Percentiles rank a stretch among this genome's conserved stretches.
phyloP scores from a whole-genome alignment of 805 yeast species.

The Candida jianshihensis region DNA sequence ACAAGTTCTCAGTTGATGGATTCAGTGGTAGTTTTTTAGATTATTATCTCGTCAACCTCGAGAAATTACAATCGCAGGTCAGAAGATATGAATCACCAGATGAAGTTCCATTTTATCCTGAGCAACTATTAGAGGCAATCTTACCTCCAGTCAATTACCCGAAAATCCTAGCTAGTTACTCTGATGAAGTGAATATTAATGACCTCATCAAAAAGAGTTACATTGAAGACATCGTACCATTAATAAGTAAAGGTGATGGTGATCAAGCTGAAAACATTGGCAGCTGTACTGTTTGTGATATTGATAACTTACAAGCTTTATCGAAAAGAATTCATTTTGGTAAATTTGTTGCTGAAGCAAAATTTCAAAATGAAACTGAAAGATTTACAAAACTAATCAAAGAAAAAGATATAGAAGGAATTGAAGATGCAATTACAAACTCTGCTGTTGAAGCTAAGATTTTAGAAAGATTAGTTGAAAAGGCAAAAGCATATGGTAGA shows the following conservation, averaged over 20 bases:
- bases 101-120: conserved; percentile 84
- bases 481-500: conserved; percentile 81
- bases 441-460: conserved; percentile 80
- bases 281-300: conserved; percentile 77
- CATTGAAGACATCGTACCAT: conserved; percentile 67
- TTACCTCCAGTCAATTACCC: conserved; percentile 81
- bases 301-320: conserved; percentile 79
- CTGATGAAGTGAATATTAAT: conserved; percentile 73
- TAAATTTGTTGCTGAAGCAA: conserved; percentile 94
- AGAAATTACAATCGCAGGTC: conserved; percentile 67
- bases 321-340: conserved; percentile 95
- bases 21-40: conserved; percentile 81
- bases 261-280: conserved; percentile 87
- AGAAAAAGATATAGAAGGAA: conserved; percentile 60
- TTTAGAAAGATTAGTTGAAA: conserved; percentile 65
- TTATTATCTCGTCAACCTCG: conserved; percentile 75
- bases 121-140: conserved; percentile 53
- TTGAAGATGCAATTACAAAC: conserved; percentile 79
- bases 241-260: conserved; percentile 54
- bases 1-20: conserved; percentile 53
- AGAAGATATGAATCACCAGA: conserved; percentile 94
- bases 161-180: conserved; percentile 63
- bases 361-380: conserved; percentile 64
- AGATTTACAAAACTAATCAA: conserved; percentile 57
- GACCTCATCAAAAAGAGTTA: conserved; percentile 60